Evolutionary conservation across 225 moss, liverwort and hornwort genomes (phyloP), one percentile per base, ranked within the genome.

Genomic region (Pseudisothecium myosuroides): DNA sequence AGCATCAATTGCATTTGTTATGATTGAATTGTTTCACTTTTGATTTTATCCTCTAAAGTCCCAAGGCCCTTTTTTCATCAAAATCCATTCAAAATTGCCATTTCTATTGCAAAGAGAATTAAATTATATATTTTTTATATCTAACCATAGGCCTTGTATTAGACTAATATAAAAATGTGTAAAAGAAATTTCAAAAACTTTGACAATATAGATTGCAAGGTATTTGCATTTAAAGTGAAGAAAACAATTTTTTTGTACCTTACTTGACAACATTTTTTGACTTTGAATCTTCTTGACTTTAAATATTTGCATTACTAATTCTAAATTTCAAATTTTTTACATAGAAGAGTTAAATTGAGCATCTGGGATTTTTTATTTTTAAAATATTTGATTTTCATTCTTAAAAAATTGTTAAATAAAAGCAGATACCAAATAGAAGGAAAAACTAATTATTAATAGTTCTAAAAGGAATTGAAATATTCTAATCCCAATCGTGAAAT

Each of bases 331-430:
- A 36, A 66, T 11, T 37, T 67, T 21, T 67, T 37, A 66, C 3
- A 1, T 22, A n/a, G 1, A 39, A 13, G 7, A 39, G 8, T 39
- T 39, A 14, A 69, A 0, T 39, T 24, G 4, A 23, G 13, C 13
- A 4, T 69, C 1, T 2, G 0, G 1, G 1, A n/a, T 12, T 12
- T n/a, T 9, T 11, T n/a, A n/a, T 12, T n/a, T 9, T 6, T 11
- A 12, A 7, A 37, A 67, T 4, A 67, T 2, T 37, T 37, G 6
- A 68, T n/a, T 22, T 21, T 68, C 4, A 68, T 12, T 23, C 7
- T 39, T 68, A 23, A 39, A 14, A n/a, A 68, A 13, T 23, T 12
- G 1, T n/a, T 13, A 23, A 1, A 0, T 13, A 68, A 2, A 68
- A 23, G 6, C 11, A 39, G 0, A 1, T 23, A 39, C 0, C 2